phyloP scores from a whole-genome alignment of 192 early-diverging fungal species.

The Coemansia sp. region DNA sequence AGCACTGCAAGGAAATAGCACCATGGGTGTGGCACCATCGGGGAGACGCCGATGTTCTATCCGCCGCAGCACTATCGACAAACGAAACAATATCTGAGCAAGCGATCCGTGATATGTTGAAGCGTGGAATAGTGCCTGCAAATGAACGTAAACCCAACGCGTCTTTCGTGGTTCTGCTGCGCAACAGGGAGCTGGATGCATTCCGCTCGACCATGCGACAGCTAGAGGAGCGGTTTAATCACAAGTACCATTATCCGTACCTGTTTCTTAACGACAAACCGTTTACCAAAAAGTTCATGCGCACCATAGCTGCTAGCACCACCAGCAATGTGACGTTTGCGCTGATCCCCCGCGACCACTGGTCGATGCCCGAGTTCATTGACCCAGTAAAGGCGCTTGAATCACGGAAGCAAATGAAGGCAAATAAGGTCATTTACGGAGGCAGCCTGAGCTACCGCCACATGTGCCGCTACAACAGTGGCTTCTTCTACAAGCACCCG shows the following conservation, averaged over 20 bases:
- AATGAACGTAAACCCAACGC: slow-evolving; percentile 20
- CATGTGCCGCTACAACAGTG: slow-evolving; percentile 76
- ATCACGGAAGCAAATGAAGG: slow-evolving; percentile 61
- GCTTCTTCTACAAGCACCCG: slow-evolving; percentile 65
- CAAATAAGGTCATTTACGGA: slow-evolving; percentile 67
- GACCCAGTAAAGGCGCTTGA: slow-evolving; percentile 26
- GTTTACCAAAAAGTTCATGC: slow-evolving; percentile 60
- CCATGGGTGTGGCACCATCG: slow-evolving; percentile 57
- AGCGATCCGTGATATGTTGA: slow-evolving; percentile 21
- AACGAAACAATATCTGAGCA: background rate
- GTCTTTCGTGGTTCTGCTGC: slow-evolving; percentile 58
- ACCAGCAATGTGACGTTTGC: slow-evolving; percentile 59
- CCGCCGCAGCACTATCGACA: background rate
- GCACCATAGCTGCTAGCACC: slow-evolving; percentile 42
- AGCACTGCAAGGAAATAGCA: slow-evolving; percentile 47
- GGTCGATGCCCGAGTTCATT: slow-evolving; percentile 54
- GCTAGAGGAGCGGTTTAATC: slow-evolving; percentile 69
- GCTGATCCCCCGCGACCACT: slow-evolving; percentile 55
- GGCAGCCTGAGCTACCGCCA: slow-evolving; percentile 78
- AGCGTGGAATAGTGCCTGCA: slow-evolving; percentile 15
- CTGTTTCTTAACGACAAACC: slow-evolving; percentile 69
- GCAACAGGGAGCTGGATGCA: slow-evolving; percentile 57
- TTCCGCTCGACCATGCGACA: slow-evolving; percentile 55
- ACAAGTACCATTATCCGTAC: slow-evolving; percentile 67
- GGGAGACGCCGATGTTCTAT: slow-evolving; percentile 27